phyloP scores from a whole-genome alignment of 2,329 filamentous ascomycete genomes.

The Amylocarpus encephaloides region DNA sequence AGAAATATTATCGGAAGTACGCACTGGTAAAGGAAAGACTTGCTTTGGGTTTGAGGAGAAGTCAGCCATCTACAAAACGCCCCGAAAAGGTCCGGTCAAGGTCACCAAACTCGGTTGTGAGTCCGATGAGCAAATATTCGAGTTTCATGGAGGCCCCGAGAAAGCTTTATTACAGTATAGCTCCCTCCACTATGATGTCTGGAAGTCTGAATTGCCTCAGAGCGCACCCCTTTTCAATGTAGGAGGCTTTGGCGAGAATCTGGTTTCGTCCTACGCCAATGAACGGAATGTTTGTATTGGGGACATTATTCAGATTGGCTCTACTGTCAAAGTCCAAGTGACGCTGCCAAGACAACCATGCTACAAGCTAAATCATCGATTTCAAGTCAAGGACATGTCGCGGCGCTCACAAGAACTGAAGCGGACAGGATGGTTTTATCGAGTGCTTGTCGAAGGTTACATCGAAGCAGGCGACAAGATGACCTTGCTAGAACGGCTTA shows the following conservation, averaged over 20 bases:
- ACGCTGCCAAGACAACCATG: constrained; percentile 57
- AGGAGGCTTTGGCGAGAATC: constrained; percentile 60
- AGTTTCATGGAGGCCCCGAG: constrained; percentile 55
- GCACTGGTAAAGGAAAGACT: constrained; percentile 50
- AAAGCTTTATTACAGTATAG: constrained; percentile 58
- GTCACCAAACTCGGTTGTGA: constrained; percentile 40
- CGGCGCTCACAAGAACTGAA: constrained; percentile 48
- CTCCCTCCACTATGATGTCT: constrained; percentile 49
- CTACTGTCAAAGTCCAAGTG: constrained; percentile 47
- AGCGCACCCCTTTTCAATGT: constrained; percentile 45
- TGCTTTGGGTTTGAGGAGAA: constrained; percentile 44
- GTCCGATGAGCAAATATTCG: constrained; percentile 56
- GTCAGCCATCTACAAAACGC: constrained; percentile 43
- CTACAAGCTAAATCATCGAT: constrained; percentile 64
- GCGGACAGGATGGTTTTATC: constrained; percentile 61
- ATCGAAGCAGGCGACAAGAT: constrained; percentile 53
- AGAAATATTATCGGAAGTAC: constrained; percentile 31
- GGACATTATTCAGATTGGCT: constrained; percentile 47
- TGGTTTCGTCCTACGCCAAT: constrained; percentile 47
- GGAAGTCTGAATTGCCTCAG: constrained; percentile 47
- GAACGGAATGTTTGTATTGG: constrained; percentile 62
- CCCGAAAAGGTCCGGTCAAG: constrained; percentile 17
- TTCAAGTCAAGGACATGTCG: constrained; percentile 56
- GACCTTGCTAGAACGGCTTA: constrained; percentile 45
- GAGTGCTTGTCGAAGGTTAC: constrained; percentile 49